Evolutionary conservation across 2,329 filamentous ascomycete genomes (phyloP).

Genomic region (Samsoniella hepiali): DNA sequence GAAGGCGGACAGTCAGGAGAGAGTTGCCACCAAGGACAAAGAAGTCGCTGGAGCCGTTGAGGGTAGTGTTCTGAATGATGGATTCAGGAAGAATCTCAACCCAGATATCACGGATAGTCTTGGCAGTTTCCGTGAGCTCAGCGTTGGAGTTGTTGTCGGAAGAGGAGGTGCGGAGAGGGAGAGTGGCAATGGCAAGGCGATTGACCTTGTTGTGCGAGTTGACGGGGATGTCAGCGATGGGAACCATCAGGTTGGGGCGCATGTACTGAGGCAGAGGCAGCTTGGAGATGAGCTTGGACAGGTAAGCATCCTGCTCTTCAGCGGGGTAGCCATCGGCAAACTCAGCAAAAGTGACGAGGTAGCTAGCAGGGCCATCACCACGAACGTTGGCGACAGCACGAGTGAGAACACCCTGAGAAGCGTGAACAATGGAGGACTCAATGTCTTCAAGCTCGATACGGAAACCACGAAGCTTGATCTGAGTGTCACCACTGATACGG

Average conservation of each 20-base stretch:
- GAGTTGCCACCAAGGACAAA: conserved; percentile 43
- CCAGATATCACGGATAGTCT: conserved; percentile 21
- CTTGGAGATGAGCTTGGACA: conserved; percentile 12
- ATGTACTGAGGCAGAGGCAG: conserved; percentile 20
- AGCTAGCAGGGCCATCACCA: conserved; percentile 18
- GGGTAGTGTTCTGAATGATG: conserved; percentile 20
- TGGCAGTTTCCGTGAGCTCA: conserved; percentile 12
- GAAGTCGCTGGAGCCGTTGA: conserved; percentile 35
- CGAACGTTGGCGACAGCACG: conserved; percentile 27
- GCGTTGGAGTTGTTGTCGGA: conserved; percentile 4
- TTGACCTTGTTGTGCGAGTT: conserved; percentile 19
- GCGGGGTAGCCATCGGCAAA: conserved; percentile 20
- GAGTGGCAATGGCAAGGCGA: conserved; percentile 15
- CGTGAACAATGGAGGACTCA: conserved; percentile 24
- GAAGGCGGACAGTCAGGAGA: conserved; percentile 38
- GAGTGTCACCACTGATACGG: conserved; percentile 40
- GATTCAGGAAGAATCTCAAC: conserved; percentile 22
- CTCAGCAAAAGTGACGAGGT: conserved; percentile 31
- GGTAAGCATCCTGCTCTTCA: conserved; percentile 15
- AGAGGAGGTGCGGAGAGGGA: conserved; percentile 13
- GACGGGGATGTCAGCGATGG: conserved; percentile 11
- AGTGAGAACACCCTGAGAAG: conserved; percentile 21
- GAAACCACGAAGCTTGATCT: conserved; percentile 44
- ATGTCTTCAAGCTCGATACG: conserved; percentile 46
- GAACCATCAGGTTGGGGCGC: conserved; percentile 18